Conservation (phyloP, 805 yeast species). For the Schwanniomyces occidentalis region DNA sequence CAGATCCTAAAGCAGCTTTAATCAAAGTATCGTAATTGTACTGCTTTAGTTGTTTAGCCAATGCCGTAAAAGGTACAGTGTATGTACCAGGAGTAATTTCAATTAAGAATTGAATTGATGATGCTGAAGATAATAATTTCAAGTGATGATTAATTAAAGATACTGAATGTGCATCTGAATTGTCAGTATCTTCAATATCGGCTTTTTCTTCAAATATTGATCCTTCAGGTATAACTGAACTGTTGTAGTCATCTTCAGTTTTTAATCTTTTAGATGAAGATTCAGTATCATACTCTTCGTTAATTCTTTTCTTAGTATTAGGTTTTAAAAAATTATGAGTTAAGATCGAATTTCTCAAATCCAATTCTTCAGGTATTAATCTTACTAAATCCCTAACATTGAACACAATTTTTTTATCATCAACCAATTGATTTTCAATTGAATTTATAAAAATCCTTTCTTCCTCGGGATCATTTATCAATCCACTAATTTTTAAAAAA, state of each 20-base stretch:
- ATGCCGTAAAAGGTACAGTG: conserved; percentile 60
- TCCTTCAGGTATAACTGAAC: too few species aligned
- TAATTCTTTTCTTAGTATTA: conserved; percentile 18
- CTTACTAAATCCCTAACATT: conserved; percentile 33
- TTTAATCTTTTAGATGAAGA: conserved; percentile 21
- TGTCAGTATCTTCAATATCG: conserved; percentile 15
- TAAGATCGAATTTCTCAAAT: conserved; percentile 47
- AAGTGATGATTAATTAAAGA: conserved; percentile 62
- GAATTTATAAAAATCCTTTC: conserved; percentile 22
- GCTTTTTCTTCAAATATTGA: conserved; percentile 16
- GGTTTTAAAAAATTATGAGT: conserved; percentile 43
- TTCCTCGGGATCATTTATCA: conserved; percentile 52
- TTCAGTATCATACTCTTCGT: conserved; percentile 15
- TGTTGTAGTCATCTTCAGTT: conserved; percentile 29
- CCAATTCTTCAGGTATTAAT: conserved; percentile 40
- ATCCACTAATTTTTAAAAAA: conserved; percentile 45
- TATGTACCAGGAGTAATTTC: conserved; percentile 57
- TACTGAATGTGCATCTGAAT: conserved; percentile 25
- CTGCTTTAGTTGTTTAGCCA: conserved; percentile 48
- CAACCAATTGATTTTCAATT: conserved; percentile 35
- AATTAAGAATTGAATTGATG: conserved; percentile 57
- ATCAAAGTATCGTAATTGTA: conserved; percentile 57
- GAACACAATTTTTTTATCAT: conserved; percentile 35
- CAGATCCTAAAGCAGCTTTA: conserved; percentile 61
- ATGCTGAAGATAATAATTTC: conserved; percentile 56